Conservation (phyloP, 2,329 filamentous ascomycete species). For the Tolypocladium pustulatum region DNA sequence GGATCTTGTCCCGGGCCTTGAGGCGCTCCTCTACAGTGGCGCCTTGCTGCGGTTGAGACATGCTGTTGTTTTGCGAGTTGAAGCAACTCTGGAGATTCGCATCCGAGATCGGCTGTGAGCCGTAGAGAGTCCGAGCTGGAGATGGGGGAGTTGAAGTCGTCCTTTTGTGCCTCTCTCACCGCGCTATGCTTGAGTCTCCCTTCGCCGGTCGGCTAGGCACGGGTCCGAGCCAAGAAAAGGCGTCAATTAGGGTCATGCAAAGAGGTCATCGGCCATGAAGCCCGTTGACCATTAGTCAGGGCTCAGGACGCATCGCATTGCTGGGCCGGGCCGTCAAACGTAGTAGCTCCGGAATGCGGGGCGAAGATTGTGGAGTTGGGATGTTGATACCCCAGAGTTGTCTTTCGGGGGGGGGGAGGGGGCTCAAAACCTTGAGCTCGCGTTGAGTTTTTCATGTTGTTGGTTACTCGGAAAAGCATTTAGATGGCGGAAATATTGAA, state of each 20-base stretch:
- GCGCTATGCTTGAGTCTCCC: not conserved
- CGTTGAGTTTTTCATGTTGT: no score
- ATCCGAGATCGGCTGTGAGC: not conserved
- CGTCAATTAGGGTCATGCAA: not conserved
- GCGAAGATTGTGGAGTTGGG: not conserved
- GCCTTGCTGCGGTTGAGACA: constrained; percentile 3
- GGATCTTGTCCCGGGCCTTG: constrained; percentile 30
- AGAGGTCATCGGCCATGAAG: not conserved
- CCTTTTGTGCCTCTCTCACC: not conserved
- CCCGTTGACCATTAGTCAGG: not conserved
- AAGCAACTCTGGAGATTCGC: not conserved
- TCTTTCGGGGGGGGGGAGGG: not conserved
- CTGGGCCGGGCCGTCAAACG: not conserved
- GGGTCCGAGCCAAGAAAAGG: not conserved
- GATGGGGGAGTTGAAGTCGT: not conserved
- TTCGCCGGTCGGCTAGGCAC: not conserved
- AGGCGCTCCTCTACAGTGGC: constrained; percentile 24
- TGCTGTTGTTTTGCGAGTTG: not conserved
- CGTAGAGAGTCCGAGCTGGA: not conserved
- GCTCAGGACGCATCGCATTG: not conserved
- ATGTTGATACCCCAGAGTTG: not conserved
- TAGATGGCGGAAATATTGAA: no score
- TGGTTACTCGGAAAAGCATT: no score
- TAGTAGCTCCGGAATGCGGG: not conserved
- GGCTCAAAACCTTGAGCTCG: not conserved